These are phyloP conservation scores for Aspergillus fructus DNA, from an alignment of 2,329 filamentous ascomycete species.

Conservation along the genomic window DNA sequence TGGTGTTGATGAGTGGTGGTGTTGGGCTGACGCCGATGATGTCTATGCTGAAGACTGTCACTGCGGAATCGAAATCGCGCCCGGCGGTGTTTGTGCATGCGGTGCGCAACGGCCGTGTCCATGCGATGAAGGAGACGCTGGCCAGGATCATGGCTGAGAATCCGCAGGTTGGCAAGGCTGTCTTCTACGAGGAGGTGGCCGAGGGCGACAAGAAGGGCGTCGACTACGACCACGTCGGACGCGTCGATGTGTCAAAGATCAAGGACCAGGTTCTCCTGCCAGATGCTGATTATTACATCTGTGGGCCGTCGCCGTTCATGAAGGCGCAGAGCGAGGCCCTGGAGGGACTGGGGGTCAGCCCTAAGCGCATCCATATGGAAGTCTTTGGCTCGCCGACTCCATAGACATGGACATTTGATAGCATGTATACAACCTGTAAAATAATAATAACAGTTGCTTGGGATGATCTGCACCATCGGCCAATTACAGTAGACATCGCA, in stretches of 20 bases:
- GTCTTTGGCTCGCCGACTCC: slow-evolving; percentile 23
- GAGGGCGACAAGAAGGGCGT: slow-evolving; percentile 50
- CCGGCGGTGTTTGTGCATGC: slow-evolving; percentile 61
- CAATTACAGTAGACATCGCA: no score
- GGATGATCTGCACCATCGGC: no score
- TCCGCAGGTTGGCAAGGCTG: slow-evolving; percentile 50
- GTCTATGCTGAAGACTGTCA: slow-evolving; percentile 58
- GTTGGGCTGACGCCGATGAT: slow-evolving; percentile 61
- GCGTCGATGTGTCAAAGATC: slow-evolving; percentile 58
- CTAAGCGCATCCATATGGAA: slow-evolving; percentile 26
- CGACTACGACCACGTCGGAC: slow-evolving; percentile 60
- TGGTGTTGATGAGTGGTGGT: slow-evolving; percentile 63
- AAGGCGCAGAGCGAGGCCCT: slow-evolving; percentile 23
- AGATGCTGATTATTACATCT: slow-evolving; percentile 67
- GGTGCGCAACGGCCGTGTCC: slow-evolving; percentile 46
- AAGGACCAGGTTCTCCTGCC: slow-evolving; percentile 56
- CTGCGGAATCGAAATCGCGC: slow-evolving; percentile 43
- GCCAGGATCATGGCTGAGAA: slow-evolving; percentile 56
- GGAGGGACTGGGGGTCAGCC: slow-evolving; percentile 21
- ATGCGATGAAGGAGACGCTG: slow-evolving; percentile 53
- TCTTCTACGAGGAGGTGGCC: slow-evolving; percentile 58
- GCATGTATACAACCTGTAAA: neutral
- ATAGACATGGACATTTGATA: neutral
- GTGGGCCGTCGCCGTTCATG: slow-evolving; percentile 72
- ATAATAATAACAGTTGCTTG: neutral